Evolutionary conservation across 495 filamentous ascomycete genomes (phyloP), one percentile per base, ranked within the genome.

Genomic region (Melanomma pulvis-pyrius): DNA sequence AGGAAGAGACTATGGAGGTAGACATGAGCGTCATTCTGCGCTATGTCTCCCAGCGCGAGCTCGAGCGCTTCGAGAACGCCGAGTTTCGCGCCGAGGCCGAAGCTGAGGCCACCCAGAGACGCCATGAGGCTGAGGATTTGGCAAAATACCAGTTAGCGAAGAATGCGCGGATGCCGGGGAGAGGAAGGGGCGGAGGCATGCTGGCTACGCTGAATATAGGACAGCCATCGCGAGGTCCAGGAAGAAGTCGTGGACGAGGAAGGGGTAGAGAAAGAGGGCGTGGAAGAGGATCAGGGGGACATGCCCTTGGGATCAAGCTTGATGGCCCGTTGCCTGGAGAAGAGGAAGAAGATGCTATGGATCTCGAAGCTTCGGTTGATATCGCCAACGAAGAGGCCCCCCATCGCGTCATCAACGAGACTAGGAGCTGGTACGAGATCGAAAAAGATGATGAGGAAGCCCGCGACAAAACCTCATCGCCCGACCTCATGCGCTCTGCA

Each of bases 11-110:
- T 25, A 39, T 49, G 25, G 32, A 44, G 2, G 59, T 68, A 7
- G 65, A 68, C 30, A 15, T 63, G n/a, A 52, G 51, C 17, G 11
- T 59, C 21, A 63, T 68, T 28, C 50, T 63, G 17, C 6, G 48
- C 22, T 59, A 52, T 53, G 59, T 62, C 9, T 54, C 46, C 9
- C 39, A 11, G 5, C 36, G 59, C 21, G 65, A 68, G 50, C 57
- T 63, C 6, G 49, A 62, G 44, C 51, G 65, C 21, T 68, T 63
- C 30, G 65, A 68, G 32, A 59, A 63, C 24, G 59, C 59, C 28
- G 46, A 68, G 59, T 59, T 63, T 34, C 52, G 26, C 22, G 47
- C 39, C 12, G 65, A 62, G 41, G 32, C 50, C 2, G 59, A 50
- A n/a, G 52, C 54, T 6, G 59, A 50, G 12, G 65, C 50, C 21